Evolutionary conservation across 2,329 filamentous ascomycete species (phyloP).

Genomic region (Nectriaceae sp.): DNA sequence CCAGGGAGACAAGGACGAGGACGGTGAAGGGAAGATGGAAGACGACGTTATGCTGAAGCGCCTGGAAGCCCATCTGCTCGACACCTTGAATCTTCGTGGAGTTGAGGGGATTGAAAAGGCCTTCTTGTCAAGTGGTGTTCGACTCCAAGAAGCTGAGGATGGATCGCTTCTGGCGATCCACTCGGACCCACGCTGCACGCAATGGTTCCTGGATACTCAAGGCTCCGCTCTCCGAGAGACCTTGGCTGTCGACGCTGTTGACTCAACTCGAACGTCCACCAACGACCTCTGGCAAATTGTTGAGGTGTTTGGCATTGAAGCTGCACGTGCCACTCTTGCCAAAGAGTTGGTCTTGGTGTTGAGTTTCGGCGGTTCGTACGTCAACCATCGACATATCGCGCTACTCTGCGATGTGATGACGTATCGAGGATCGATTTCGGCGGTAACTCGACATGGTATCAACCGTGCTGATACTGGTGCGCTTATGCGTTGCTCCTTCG

Average conservation of each 20-base stretch:
- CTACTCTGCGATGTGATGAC: slow-evolving; percentile 98
- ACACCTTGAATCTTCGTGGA: slow-evolving; percentile 88
- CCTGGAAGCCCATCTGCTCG: slow-evolving; percentile 86
- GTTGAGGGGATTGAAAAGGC: slow-evolving; percentile 86
- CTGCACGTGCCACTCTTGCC: slow-evolving; percentile 82
- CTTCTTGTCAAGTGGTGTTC: slow-evolving; percentile 83
- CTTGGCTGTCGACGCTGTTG: slow-evolving; percentile 83
- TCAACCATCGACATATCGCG: slow-evolving; percentile 97
- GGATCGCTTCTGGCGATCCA: slow-evolving; percentile 76
- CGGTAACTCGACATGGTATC: slow-evolving; percentile 97
- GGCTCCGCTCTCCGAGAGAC: slow-evolving; percentile 86
- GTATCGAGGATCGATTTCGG: slow-evolving; percentile 88
- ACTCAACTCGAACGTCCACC: slow-evolving; percentile 82
- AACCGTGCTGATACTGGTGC: slow-evolving; percentile 97
- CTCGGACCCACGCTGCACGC: slow-evolving; percentile 73
- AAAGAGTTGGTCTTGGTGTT: slow-evolving; percentile 89
- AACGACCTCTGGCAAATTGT: slow-evolving; percentile 96
- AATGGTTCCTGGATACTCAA: slow-evolving; percentile 95
- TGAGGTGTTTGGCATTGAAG: slow-evolving; percentile 95
- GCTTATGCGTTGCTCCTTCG: slow-evolving; percentile 98
- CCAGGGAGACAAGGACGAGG: slow-evolving; percentile 70
- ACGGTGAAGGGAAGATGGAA: slow-evolving; percentile 62
- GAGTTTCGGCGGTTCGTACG: slow-evolving; percentile 98
- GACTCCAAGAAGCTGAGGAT: slow-evolving; percentile 66
- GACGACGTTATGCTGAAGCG: slow-evolving; percentile 93